Conservation (phyloP, 176 grass and related monocot species). For the Eremochloa ophiuroides region DNA sequence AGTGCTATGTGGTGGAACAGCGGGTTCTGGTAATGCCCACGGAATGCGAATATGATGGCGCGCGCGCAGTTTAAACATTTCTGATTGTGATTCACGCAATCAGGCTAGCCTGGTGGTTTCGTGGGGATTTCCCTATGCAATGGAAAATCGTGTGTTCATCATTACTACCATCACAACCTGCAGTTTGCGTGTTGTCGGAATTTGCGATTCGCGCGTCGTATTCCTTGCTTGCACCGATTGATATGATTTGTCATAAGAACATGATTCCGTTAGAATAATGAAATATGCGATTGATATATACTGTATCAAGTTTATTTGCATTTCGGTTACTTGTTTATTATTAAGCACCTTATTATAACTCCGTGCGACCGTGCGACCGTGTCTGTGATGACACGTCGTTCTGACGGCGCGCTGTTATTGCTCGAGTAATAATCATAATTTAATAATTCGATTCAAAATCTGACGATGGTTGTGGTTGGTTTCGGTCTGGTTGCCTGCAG, state of each 20-base stretch:
- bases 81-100: neutral
- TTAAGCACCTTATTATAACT: too few species aligned
- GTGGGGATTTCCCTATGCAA: neutral
- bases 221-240: neutral
- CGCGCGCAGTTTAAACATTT: neutral
- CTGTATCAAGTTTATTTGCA: neutral
- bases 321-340: neutral
- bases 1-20: neutral
- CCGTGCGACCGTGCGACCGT: too few species aligned
- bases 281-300: neutral
- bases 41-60: neutral
- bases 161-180: neutral
- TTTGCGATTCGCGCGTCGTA: neutral
- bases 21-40: too few species aligned
- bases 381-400: too few species aligned
- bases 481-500: constrained; percentile 30
- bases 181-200: neutral
- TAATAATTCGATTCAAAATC: neutral
- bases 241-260: too few species aligned
- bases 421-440: neutral
- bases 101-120: neutral
- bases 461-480: neutral
- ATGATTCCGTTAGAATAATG: too few species aligned
- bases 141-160: too few species aligned
- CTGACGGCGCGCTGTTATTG: too few species aligned